Conservation (phyloP, 2,329 filamentous ascomycete genomes). For the Diaporthe aspalathi region DNA sequence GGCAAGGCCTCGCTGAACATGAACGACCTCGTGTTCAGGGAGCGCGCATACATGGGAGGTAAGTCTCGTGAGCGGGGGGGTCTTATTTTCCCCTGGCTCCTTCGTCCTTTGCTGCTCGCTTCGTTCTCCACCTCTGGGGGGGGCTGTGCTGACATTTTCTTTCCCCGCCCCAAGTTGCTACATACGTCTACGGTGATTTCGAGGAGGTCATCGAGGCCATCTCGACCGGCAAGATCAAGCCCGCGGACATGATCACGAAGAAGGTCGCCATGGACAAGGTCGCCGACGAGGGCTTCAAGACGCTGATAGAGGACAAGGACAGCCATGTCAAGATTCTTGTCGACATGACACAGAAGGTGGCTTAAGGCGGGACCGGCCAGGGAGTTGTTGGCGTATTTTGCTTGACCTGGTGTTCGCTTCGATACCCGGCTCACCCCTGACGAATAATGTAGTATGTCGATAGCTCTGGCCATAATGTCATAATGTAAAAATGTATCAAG, state of each 20-base stretch:
- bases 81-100: too few relatives aligned
- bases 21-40: conserved; percentile 38
- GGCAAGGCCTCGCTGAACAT: conserved; percentile 39
- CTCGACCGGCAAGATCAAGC: conserved; percentile 50
- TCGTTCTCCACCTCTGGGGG: too few relatives aligned
- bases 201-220: conserved; percentile 44
- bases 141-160: neutral
- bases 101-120: too few relatives aligned
- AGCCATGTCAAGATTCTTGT: conserved; percentile 68
- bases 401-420: conserved; percentile 18
- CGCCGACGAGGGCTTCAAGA: conserved; percentile 62
- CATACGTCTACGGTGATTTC: conserved; percentile 40
- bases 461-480: neutral
- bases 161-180: conserved; percentile 33
- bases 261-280: conserved; percentile 62
- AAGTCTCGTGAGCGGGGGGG: too few relatives aligned
- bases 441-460: neutral
- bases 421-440: conserved; percentile 30
- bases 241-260: conserved; percentile 64
- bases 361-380: neutral
- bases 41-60: conserved; percentile 40
- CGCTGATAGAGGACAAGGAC: conserved; percentile 64
- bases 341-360: conserved; percentile 40
- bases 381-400: conserved; percentile 11
- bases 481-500: neutral